Base-by-base conservation (phyloP, 768 basidiomycete genomes). In the Nidularia sp. region DNA sequence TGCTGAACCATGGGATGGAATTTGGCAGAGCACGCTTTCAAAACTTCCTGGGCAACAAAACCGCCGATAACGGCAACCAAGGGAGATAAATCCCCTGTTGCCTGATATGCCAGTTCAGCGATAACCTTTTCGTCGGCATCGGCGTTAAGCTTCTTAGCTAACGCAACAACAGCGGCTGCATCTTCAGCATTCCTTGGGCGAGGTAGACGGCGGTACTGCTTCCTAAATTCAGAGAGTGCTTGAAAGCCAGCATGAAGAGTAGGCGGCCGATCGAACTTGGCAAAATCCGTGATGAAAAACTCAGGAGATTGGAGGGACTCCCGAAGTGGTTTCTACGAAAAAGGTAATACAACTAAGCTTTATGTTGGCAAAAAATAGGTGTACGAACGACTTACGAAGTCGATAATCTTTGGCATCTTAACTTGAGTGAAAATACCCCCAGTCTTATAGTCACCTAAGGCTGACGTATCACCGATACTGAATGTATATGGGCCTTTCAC, bases 401-500 rank as follows among this genome's bases (percentile, higher is more conserved):
- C 84, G 47, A 98, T 73, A 47, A 93, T 79, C 73, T 96, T 98
- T 7, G 97, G 97, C 93, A 98, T 96, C 74, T 98, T 99, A 57
- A 98, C 94, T 69, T 99, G 97, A 5, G 91, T 93, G 67, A 98
- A 99, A 55, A 95, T 88, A 35, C 97, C 97, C 25, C 96, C 97
- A 31, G 82, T 65, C 58, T 85, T 82, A 71, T 98, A 98, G 44
- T 81, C 76, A 29, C 85, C 77, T 8, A 97, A 65, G 34, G 78
- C 78, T 32, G 85, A 81, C 2, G 95, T 98, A 66, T 97, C 92
- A 2, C 97, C 96, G 52, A 99, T 96, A 32, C 88, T 76, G 70
- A 99, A 99, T 0, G 97, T 98, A 66, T 98, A 99, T 0, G 97
- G 97, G 2, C 96, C 97, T 63, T 96, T 98, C 55, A 96, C 93